Conservation (phyloP, 106 monocot species). For the Narthecium ossifragum region DNA sequence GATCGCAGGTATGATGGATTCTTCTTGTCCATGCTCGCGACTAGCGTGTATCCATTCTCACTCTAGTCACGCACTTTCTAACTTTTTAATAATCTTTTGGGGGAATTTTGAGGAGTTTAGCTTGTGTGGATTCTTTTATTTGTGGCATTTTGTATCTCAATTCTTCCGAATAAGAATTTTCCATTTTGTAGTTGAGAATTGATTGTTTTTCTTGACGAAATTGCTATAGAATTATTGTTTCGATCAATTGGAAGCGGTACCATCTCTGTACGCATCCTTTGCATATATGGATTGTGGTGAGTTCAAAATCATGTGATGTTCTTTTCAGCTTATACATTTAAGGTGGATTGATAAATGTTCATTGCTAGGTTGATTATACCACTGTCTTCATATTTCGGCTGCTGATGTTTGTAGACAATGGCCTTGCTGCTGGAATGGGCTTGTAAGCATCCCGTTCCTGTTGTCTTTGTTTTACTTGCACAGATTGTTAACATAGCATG, state of each 20-base stretch:
- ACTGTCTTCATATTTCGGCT: slow-evolving; percentile 84
- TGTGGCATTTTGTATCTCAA: neutral
- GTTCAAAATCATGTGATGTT: slow-evolving; percentile 4
- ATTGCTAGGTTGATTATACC: slow-evolving; percentile 82
- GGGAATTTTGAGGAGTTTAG: no score
- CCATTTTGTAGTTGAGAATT: neutral
- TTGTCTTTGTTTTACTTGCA: no score
- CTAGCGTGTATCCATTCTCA: slow-evolving; percentile 76
- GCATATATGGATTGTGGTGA: slow-evolving; percentile 96
- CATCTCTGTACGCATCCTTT: slow-evolving; percentile 61
- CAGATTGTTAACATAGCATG: no score
- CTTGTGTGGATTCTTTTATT: neutral
- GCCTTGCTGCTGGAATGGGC: slow-evolving; percentile 96
- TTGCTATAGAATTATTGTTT: slow-evolving; percentile 46
- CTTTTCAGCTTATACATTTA: neutral
- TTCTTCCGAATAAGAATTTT: neutral
- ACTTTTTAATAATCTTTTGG: neutral
- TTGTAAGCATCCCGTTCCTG: slow-evolving; percentile 74
- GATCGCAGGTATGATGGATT: slow-evolving; percentile 92
- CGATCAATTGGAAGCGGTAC: slow-evolving; percentile 73
- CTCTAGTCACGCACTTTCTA: no score
- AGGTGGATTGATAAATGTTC: neutral
- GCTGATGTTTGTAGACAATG: slow-evolving; percentile 91
- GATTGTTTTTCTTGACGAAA: slow-evolving; percentile 23
- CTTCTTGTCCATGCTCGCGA: slow-evolving; percentile 96